Evolutionary conservation across 345 rosid genomes (phyloP).

Genomic region (Arabidopsis suecica): DNA sequence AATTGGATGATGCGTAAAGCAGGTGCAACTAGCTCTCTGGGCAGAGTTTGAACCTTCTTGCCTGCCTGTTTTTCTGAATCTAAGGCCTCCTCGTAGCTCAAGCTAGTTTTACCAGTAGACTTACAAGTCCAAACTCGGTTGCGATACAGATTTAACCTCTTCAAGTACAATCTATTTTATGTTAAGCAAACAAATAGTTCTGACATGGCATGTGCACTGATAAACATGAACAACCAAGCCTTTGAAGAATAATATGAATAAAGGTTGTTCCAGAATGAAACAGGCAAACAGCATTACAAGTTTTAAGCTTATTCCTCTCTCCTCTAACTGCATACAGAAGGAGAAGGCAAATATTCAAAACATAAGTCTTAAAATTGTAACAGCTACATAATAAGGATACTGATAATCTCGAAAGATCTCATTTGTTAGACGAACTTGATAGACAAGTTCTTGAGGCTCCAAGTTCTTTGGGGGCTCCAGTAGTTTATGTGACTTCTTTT

Average conservation of each 20-base stretch:
- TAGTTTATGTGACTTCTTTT: constrained; percentile 68
- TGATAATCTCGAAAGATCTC: constrained; percentile 82
- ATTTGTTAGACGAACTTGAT: constrained; percentile 93
- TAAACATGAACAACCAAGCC: constrained; percentile 38
- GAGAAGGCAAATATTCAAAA: no score
- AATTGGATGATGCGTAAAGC: constrained; percentile 74
- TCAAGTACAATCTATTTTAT: constrained; percentile 67
- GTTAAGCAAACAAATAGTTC: constrained; percentile 50
- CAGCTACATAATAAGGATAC: constrained; percentile 64
- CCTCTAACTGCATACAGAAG: no score
- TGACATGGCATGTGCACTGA: not conserved
- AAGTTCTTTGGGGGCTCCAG: constrained; percentile 69
- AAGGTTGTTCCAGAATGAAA: constrained; percentile 22
- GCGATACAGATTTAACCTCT: constrained; percentile 75
- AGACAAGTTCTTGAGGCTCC: constrained; percentile 74
- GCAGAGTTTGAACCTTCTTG: constrained; percentile 79
- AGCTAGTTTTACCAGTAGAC: constrained; percentile 77
- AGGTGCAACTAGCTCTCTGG: constrained; percentile 71
- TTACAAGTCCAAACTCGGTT: constrained; percentile 86
- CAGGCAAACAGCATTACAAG: not conserved
- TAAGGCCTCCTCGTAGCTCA: constrained; percentile 97
- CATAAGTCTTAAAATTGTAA: not conserved
- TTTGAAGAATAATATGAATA: constrained; percentile 9
- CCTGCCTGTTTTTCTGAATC: constrained; percentile 76
- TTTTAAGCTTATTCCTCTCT: no score